Evolutionary conservation across 2,329 filamentous ascomycete species (phyloP).

Genomic region (Albifimbria verrucaria): DNA sequence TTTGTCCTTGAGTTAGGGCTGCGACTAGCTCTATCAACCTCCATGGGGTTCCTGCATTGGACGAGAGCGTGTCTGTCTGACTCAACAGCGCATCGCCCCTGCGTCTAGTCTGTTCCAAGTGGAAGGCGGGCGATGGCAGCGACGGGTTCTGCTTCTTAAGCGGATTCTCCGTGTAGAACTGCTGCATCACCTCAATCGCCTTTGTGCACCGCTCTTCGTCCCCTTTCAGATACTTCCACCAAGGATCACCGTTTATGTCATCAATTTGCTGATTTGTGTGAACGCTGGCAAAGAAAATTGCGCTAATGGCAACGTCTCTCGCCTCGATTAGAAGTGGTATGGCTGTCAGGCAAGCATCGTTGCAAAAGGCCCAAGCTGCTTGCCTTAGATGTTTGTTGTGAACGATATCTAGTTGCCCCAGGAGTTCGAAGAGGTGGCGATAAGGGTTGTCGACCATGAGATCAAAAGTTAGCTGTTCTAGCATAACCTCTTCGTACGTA

Average conservation of each 20-base stretch:
- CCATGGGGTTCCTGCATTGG: constrained; percentile 47
- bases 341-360: constrained; percentile 81
- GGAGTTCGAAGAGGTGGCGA: constrained; percentile 75
- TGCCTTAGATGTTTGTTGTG: constrained; percentile 82
- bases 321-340: constrained; percentile 79
- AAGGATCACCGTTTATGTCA: constrained; percentile 71
- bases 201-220: constrained; percentile 65
- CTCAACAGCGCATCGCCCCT: constrained; percentile 40
- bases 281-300: constrained; percentile 81
- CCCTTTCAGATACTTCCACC: constrained; percentile 81
- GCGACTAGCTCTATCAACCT: constrained; percentile 45
- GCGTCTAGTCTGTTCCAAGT: constrained; percentile 53
- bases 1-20: constrained; percentile 42
- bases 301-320: constrained; percentile 76
- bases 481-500: constrained; percentile 85
- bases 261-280: constrained; percentile 73
- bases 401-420: constrained; percentile 68
- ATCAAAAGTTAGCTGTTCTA: constrained; percentile 92
- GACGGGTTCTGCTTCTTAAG: constrained; percentile 54
- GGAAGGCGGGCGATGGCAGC: constrained; percentile 52
- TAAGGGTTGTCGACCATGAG: constrained; percentile 88
- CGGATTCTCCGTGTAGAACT: constrained; percentile 64
- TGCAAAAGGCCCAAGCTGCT: constrained; percentile 89
- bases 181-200: constrained; percentile 74
- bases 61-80: constrained; percentile 42